Base-by-base conservation (phyloP, 306 rosid genomes). In the Astragalus membranaceus region DNA sequence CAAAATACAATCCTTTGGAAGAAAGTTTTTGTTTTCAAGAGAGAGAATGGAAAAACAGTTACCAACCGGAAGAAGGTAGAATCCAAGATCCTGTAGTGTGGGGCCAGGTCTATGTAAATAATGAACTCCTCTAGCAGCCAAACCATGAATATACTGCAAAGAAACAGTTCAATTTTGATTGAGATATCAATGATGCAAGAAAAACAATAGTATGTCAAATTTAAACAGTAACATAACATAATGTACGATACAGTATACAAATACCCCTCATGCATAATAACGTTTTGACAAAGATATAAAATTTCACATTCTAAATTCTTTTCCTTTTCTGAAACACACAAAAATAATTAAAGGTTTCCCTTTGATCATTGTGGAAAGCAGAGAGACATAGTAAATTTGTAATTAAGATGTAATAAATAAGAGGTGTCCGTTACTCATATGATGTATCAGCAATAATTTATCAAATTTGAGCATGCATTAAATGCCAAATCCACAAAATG, bases 111-210 rank as follows among this genome's bases (percentile, higher is more conserved):
- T 85, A 81, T 95, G 99, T 35, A 95, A 79, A 79, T 89, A 95
- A 76, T 95, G 99, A 81, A 95, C 96, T 70, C 99, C 99, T 51
- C 84, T 83, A 54, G 99, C 99, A 83, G 97, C 96, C 77, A 95
- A 77, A 80, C 97, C 99, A 78, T 95, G 99, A 55, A 95, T 76
- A 59, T 95, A 95, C 99, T 95, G 91, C 42, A 50, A 50, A 43
- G 32, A 74, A 85, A 30, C 81, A 71, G 59, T 53, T 58, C 8
- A 73, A 51, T 64, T 58, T 59, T 8, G 17, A 48, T 32, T 64
- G 46, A 62, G 64, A 51, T 14, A 64, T 63, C 70, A 66, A 39
- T 65, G 13, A 37, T 48, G 10, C 30, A 63, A 46, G 64, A 16
- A 41, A 37, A 39, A 49, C 15, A 54, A 65, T 7, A 50, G 49